phyloP scores from a whole-genome alignment of 2,329 filamentous ascomycete species.

The Endothia cerciana region DNA sequence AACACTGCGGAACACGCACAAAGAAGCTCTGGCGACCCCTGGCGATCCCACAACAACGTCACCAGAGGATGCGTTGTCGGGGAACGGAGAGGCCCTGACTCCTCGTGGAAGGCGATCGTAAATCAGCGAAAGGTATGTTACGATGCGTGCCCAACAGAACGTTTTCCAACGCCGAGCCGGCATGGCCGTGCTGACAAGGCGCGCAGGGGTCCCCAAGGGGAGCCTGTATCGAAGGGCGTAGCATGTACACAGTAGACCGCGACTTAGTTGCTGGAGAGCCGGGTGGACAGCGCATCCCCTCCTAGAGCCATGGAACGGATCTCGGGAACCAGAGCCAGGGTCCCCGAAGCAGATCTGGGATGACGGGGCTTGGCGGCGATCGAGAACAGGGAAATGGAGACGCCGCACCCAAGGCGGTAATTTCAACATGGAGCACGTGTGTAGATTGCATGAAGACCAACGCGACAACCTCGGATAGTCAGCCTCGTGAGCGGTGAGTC shows the following conservation, averaged over 20 bases:
- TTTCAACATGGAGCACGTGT: neutral
- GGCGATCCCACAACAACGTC: constrained; percentile 2
- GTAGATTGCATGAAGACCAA: neutral
- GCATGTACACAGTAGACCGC: neutral
- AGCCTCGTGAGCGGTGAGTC: neutral
- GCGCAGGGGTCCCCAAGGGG: neutral
- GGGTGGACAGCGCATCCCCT: constrained; percentile 1
- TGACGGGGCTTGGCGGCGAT: constrained; percentile 8
- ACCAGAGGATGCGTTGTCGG: constrained; percentile 1
- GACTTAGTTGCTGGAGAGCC: neutral
- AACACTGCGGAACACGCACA: neutral
- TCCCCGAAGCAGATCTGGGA: constrained; percentile 5
- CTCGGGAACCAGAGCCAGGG: constrained; percentile 3
- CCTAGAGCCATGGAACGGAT: neutral
- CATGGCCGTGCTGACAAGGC: constrained; percentile 3
- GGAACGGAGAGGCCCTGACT: neutral
- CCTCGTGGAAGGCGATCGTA: neutral
- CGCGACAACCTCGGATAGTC: neutral
- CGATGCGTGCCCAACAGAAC: neutral
- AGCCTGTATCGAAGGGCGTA: neutral
- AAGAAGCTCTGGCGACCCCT: neutral
- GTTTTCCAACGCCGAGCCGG: neutral
- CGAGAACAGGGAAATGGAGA: constrained; percentile 6
- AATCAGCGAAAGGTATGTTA: neutral
- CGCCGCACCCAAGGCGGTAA: neutral